Evolutionary conservation across 2,329 filamentous ascomycete genomes (phyloP).

Genomic region (Colletotrichum sp.): DNA sequence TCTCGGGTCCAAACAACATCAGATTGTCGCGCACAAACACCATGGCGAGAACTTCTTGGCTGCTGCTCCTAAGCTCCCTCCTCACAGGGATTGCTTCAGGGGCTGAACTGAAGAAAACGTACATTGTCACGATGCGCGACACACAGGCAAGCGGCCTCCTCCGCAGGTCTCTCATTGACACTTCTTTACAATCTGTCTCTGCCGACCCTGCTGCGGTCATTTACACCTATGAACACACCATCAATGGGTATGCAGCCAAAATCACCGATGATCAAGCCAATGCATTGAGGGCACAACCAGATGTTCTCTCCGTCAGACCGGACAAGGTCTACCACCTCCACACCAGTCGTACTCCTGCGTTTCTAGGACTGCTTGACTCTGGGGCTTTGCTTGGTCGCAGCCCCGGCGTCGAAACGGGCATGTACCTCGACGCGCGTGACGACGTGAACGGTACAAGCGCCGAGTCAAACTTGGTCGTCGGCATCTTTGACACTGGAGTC

Average conservation of each 20-base stretch:
- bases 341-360: constrained; percentile 7
- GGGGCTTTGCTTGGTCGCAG: not conserved
- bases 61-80: not conserved
- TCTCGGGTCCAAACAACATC: not conserved
- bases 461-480: constrained; percentile 14
- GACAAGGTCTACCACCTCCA: constrained; percentile 1
- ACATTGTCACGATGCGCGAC: not conserved
- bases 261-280: constrained; percentile 10
- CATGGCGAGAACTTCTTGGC: not conserved
- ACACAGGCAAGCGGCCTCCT: not conserved
- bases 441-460: not conserved
- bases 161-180: not conserved
- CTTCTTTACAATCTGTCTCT: not conserved
- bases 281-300: not conserved
- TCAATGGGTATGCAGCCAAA: constrained; percentile 14
- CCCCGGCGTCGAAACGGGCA: not conserved
- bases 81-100: not conserved
- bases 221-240: constrained; percentile 10
- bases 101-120: not conserved
- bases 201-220: not conserved
- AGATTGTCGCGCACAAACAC: not conserved
- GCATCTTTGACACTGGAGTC: constrained; percentile 10
- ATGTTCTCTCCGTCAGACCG: not conserved
- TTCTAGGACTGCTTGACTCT: constrained; percentile 5
- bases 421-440: not conserved